Conservation (phyloP, 108 stramenopile genomes). For the Fragilaria radians region DNA sequence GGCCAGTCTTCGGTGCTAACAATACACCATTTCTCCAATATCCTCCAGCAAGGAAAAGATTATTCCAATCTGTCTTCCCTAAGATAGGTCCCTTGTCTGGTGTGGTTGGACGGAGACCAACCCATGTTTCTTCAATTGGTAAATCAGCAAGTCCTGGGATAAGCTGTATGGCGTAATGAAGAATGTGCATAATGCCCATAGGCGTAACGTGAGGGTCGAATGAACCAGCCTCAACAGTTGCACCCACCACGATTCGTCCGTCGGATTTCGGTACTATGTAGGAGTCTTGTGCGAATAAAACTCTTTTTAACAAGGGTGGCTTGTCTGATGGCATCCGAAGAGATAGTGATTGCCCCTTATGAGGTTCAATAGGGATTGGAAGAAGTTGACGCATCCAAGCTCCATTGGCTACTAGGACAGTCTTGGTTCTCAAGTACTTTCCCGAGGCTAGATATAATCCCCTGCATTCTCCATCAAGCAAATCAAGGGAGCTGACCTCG, state of each 20-base stretch:
- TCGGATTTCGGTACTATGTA: slow-evolving; percentile 95
- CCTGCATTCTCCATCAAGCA: slow-evolving; percentile 36
- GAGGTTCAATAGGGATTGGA: slow-evolving; percentile 85
- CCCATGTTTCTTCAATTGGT: slow-evolving; percentile 89
- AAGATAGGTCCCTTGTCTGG: slow-evolving; percentile 90
- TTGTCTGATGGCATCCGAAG: slow-evolving; percentile 60
- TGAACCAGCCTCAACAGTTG: slow-evolving; percentile 85
- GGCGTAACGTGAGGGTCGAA: slow-evolving; percentile 73
- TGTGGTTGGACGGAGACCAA: slow-evolving; percentile 88
- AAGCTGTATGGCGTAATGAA: slow-evolving; percentile 56
- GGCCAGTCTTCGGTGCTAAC: slow-evolving; percentile 84
- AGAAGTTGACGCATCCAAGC: slow-evolving; percentile 90
- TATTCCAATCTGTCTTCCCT: slow-evolving; percentile 75
- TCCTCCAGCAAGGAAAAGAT: slow-evolving; percentile 84
- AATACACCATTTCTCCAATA: slow-evolving; percentile 95
- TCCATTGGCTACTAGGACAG: slow-evolving; percentile 79
- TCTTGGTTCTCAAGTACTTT: slow-evolving; percentile 36
- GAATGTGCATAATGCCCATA: slow-evolving; percentile 70
- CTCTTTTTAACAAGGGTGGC: slow-evolving; percentile 61
- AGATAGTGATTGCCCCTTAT: slow-evolving; percentile 89
- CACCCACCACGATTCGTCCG: slow-evolving; percentile 85
- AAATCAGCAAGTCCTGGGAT: slow-evolving; percentile 71
- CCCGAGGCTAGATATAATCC: slow-evolving; percentile 59
- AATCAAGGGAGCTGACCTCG: slow-evolving; percentile 56
- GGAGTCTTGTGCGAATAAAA: slow-evolving; percentile 85